Percentiles rank a stretch among this genome's conserved stretches.
Conservation (phyloP, 805 yeast species). For the Teunomyces barrocoloradensis region DNA sequence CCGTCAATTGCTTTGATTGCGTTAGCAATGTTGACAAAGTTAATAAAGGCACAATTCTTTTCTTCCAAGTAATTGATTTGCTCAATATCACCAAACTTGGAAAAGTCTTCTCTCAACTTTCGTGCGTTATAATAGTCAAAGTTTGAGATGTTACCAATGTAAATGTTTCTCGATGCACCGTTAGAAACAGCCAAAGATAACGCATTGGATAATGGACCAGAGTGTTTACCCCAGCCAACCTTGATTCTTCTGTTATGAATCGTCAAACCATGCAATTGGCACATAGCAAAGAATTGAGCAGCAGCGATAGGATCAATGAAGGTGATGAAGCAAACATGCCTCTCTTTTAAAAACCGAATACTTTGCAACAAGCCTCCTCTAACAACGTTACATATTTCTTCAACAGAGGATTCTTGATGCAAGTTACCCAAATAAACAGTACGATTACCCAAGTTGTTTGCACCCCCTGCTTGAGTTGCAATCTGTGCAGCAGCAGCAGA, state of each 20-base stretch:
- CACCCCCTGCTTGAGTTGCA: conserved; percentile 93
- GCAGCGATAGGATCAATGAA: conserved; percentile 97
- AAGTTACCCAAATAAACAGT: conserved; percentile 89
- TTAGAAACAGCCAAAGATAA: conserved; percentile 85
- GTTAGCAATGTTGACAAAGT: conserved; percentile 85
- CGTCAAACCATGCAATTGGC: conserved; percentile 83
- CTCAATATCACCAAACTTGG: conserved; percentile 89
- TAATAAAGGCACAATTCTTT: conserved; percentile 86
- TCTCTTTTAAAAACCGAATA: conserved; percentile 74
- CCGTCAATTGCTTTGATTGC: conserved; percentile 94
- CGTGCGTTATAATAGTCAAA: conserved; percentile 51
- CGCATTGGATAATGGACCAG: conserved; percentile 87
- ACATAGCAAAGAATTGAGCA: conserved; percentile 94
- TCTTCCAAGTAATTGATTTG: conserved; percentile 86
- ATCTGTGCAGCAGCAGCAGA: conserved; percentile 98
- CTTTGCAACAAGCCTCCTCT: conserved; percentile 91
- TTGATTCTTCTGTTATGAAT: conserved; percentile 83
- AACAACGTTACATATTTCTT: conserved; percentile 93
- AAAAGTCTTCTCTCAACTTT: conserved; percentile 69
- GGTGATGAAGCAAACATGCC: conserved; percentile 91
- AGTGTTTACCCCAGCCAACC: conserved; percentile 97
- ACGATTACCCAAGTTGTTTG: conserved; percentile 86
- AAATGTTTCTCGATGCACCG: conserved; percentile 92
- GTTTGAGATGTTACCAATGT: conserved; percentile 67
- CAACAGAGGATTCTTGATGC: conserved; percentile 83